These are phyloP conservation scores for Solanum paucissectum DNA, from an alignment of 257 asterid genomes.

Conservation along the genomic window DNA sequence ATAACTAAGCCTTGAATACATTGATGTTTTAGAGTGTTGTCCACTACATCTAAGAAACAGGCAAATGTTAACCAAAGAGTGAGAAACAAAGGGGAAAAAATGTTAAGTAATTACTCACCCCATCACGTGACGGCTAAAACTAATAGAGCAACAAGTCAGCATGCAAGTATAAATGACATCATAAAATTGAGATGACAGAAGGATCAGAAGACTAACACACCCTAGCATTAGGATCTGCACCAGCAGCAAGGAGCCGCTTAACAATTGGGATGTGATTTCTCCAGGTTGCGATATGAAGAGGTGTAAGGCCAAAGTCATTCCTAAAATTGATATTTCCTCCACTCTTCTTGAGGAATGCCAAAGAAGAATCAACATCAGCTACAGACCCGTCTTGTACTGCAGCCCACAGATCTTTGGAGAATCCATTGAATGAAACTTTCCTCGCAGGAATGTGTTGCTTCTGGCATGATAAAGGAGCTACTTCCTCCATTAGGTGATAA, in stretches of 20 bases:
- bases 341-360: conserved; percentile 60
- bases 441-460: conserved; percentile 41
- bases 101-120: not conserved
- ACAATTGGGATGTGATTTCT: conserved; percentile 81
- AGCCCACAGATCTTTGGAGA: conserved; percentile 64
- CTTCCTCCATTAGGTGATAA: conserved; percentile 38
- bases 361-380: conserved; percentile 56
- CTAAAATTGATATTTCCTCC: conserved; percentile 77
- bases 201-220: conserved; percentile 36
- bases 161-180: conserved; percentile 9
- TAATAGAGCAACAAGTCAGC: conserved; percentile 13
- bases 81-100: not conserved
- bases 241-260: conserved; percentile 87
- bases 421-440: conserved; percentile 23
- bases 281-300: conserved; percentile 94
- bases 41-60: not conserved
- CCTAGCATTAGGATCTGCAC: conserved; percentile 99
- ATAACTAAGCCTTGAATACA: not conserved
- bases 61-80: not conserved
- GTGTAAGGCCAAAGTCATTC: conserved; percentile 69
- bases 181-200: conserved; percentile 16
- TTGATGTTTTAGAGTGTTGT: not conserved
- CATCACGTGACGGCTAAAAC: conserved; percentile 5
- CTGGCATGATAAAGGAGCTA: conserved; percentile 37
- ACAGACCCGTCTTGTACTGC: conserved; percentile 60